Conservation (phyloP, 345 rosid genomes). For the Salix caprea region DNA sequence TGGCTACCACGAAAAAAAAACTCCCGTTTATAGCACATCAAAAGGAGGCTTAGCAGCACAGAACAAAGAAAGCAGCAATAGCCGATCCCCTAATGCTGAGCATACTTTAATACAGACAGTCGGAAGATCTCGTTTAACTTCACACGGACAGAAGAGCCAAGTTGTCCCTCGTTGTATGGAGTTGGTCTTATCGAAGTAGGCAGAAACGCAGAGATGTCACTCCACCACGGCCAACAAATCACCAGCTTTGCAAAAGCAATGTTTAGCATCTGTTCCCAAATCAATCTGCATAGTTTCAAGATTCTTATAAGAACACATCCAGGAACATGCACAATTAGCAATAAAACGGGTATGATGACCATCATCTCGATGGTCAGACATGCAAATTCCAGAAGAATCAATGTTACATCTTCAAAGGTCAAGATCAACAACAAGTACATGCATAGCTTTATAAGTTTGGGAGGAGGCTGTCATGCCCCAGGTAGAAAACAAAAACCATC, state of each 20-base stretch:
- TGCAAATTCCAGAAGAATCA: not conserved
- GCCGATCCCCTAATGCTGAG: not conserved
- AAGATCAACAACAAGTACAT: not conserved
- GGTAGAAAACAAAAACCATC: not conserved
- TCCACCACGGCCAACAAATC: constrained; percentile 81
- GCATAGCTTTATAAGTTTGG: not conserved
- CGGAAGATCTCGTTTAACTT: not conserved
- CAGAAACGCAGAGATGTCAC: constrained; percentile 22
- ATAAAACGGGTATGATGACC: not conserved
- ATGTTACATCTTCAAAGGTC: not conserved
- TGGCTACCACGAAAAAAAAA: not conserved
- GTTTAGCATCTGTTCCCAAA: constrained; percentile 63
- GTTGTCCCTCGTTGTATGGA: not conserved
- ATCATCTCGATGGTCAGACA: not conserved
- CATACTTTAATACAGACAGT: not conserved
- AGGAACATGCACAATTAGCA: not conserved
- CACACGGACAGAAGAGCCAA: not conserved
- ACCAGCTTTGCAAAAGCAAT: constrained; percentile 77
- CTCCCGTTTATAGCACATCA: not conserved
- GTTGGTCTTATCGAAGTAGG: not conserved
- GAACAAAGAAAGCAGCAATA: not conserved
- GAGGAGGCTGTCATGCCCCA: not conserved
- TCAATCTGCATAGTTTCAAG: constrained; percentile 46
- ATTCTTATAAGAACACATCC: not conserved
- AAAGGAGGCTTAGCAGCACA: not conserved